Base-by-base conservation (phyloP, 768 basidiomycete species). In the Lyophyllum semitale region DNA sequence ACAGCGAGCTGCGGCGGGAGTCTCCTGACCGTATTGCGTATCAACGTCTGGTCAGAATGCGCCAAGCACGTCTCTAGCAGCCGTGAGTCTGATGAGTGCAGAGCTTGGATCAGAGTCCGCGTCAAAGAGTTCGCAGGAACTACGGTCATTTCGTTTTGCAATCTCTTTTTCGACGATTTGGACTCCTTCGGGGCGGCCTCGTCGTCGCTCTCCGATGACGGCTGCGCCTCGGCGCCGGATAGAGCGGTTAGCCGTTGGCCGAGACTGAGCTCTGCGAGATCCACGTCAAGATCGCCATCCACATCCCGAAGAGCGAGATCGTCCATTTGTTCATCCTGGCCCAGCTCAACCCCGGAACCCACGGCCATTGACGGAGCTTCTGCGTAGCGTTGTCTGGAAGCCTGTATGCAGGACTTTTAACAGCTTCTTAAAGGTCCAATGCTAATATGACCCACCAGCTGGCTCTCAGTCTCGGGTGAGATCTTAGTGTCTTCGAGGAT, bases 71-170 rank as follows among this genome's bases (percentile, higher is more conserved):
- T 88, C 66, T 97, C 93, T 56, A 98, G 74, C 33, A 98, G 76
- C 9, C 84, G 84, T 2, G 90, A 83, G 75, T 99, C 97, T 18
- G 91, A 88, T 1, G 97, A 98, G 69, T 99, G 97, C 25, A 99
- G 74, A 0, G 97, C 96, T 73, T 99, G 97, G 54, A 96, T 91
- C 46, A 99, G 80, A 25, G 96, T 95, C 52, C 94, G 88, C 25
- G 96, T 93, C 55, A 98, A 81, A 0, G 96, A 95, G 59, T 88
- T 85, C 1, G 93, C 85, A 33, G 95, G 91, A 18, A 86, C 77
- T 37, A 79, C 70, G n/a, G 76, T 65, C 8, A 67, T 65, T 12
- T 75, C 73, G 20, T 63, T 41, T 40, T 69, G 68, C 22, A 58
- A 57, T 56, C 65, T 73, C 58, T 72, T 74, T 55, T 68, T 69